Base-by-base conservation (phyloP, 139 green algal species). In the Chlamydomonas applanata region DNA sequence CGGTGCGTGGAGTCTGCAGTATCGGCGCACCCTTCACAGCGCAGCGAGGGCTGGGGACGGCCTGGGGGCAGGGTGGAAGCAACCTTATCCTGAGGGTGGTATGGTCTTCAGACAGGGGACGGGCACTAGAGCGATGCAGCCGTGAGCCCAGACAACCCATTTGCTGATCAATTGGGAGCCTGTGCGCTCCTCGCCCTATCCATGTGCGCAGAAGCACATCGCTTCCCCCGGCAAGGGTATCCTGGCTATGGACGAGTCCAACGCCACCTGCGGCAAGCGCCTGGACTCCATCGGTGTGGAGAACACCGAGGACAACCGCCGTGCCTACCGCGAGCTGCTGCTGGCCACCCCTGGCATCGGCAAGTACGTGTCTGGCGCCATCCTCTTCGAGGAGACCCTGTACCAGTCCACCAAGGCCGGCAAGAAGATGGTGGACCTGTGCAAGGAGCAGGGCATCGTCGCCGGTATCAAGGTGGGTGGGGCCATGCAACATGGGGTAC, bases 341-440 rank as follows among this genome's bases (percentile, higher is more conserved):
- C 73, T 97, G 49, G 89, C 89, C 81, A 93, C 96, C 72, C 94
- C 93, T 75, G 91, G 93, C 75, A 87, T 97, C 60, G 91, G 91
- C 78, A 36, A 97, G 87, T 97, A 95, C 87, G 96, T 97, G 80
- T 95, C 89, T 27, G 91, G 89, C 67, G 92, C 93, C 62, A 97
- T 97, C 84, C 78, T 97, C 78, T 99, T 99, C 88, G 95, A 99
- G 91, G 96, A 99, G 93, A 99, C 96, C 62, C 94, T 99, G 65
- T 99, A 95, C 93, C 95, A 99, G 93, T 64, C 63, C 76, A 90
- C 81, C 85, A 83, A 71, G 67, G 79, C 83, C 49, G 94, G 94
- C 86, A 92, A 89, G 80, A 85, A 84, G 52, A 95, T 99, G 77
- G 91, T 97, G 27, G 92, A 97, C 68, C 82, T 85, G 67, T 81